Percentiles rank a stretch among this genome's conserved stretches.
phyloP scores from a whole-genome alignment of 805 yeast species.

The Hanseniaspora osmophila region DNA sequence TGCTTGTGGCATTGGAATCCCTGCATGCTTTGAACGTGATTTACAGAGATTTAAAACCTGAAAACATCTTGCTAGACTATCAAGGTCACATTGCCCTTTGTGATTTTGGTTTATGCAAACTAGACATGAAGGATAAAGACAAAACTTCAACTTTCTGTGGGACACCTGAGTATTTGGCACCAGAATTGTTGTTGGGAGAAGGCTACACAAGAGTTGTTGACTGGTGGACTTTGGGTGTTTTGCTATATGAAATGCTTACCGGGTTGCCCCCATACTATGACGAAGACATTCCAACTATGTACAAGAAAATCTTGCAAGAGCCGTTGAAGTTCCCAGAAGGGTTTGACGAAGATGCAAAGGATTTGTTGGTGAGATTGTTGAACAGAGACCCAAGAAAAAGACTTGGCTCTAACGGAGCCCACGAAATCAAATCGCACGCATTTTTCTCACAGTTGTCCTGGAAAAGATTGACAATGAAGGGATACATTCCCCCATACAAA shows the following conservation, averaged over 20 bases:
- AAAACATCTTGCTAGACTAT: constrained; percentile 82
- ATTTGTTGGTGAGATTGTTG: constrained; percentile 56
- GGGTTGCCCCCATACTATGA: constrained; percentile 96
- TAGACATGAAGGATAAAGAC: constrained; percentile 83
- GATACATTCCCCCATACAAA: constrained; percentile 88
- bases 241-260: constrained; percentile 89
- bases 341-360: constrained; percentile 76
- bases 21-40: constrained; percentile 84
- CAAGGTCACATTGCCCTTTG: constrained; percentile 96
- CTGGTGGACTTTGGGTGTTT: constrained; percentile 96
- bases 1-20: constrained; percentile 83
- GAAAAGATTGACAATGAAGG: constrained; percentile 68
- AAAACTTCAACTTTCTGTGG: constrained; percentile 92
- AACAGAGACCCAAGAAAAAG: constrained; percentile 77
- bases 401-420: constrained; percentile 67
- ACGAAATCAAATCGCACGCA: constrained; percentile 68
- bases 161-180: constrained; percentile 94
- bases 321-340: constrained; percentile 80
- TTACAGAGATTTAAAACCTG: constrained; percentile 92
- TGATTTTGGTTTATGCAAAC: constrained; percentile 92
- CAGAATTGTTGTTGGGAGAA: constrained; percentile 78
- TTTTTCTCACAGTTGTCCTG: constrained; percentile 86
- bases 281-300: constrained; percentile 86
- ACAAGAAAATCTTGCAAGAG: constrained; percentile 79
- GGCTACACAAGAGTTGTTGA: constrained; percentile 94